Evolutionary conservation across 1,284 basidiomycete species (phyloP).

Genomic region (Coniferiporia weirii): DNA sequence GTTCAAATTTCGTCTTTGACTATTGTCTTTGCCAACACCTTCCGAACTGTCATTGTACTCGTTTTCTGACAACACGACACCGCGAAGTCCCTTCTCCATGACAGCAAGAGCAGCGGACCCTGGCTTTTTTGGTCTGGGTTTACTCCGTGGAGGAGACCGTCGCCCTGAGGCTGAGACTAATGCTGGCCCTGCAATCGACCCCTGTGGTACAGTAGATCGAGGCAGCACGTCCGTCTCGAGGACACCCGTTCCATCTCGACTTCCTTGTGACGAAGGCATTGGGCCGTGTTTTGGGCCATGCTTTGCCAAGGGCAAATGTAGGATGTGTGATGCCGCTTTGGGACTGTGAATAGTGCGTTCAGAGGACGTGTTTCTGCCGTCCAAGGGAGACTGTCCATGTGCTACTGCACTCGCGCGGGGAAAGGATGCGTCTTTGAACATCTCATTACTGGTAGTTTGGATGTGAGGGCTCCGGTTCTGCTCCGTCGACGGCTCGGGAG

Average conservation of each 20-base stretch:
- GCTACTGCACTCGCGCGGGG: neutral
- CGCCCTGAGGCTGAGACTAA: neutral
- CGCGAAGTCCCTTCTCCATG: constrained; percentile 11
- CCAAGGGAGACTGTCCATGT: neutral
- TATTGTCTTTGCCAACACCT: constrained; percentile 1
- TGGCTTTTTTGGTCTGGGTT: constrained; percentile 17
- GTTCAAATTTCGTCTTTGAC: neutral
- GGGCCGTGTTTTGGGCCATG: neutral
- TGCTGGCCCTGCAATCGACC: neutral
- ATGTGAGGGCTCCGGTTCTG: neutral
- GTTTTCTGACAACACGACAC: constrained; percentile 13
- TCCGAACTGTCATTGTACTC: constrained; percentile 3
- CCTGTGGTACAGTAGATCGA: neutral
- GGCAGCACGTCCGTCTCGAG: neutral
- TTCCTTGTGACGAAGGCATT: neutral
- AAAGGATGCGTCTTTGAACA: neutral
- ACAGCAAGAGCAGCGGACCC: constrained; percentile 14
- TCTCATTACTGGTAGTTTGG: neutral
- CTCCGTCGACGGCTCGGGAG: neutral
- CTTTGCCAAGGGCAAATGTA: neutral
- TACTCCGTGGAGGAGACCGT: constrained; percentile 17
- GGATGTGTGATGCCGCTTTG: neutral
- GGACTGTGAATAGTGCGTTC: neutral
- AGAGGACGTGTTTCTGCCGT: neutral
- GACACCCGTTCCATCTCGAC: neutral